These are phyloP conservation scores for Trapa bicornis DNA, from an alignment of 345 rosid species.

Conservation along the genomic window DNA sequence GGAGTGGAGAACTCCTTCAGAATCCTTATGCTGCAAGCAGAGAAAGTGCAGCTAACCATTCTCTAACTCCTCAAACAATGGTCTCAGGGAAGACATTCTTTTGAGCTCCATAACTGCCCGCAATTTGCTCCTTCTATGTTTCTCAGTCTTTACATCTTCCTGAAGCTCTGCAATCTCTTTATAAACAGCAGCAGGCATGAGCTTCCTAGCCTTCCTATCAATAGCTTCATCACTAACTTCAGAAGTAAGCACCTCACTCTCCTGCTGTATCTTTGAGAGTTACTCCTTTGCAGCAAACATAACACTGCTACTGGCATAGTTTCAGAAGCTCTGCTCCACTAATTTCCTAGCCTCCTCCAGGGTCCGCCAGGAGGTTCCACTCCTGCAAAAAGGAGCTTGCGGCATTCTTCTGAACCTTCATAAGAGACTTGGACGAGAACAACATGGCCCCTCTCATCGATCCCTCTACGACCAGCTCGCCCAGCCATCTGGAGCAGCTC, in stretches of 20 bases:
- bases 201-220: slow-evolving; percentile 63
- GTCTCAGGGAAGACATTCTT: slow-evolving; percentile 58
- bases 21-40: slow-evolving; percentile 70
- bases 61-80: slow-evolving; percentile 48
- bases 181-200: slow-evolving; percentile 49
- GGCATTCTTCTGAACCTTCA: slow-evolving; percentile 92
- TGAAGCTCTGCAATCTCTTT: slow-evolving; percentile 64
- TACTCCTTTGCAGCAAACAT: slow-evolving; percentile 86
- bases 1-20: slow-evolving; percentile 56
- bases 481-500: slow-evolving; percentile 97
- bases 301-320: slow-evolving; percentile 86
- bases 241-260: slow-evolving; percentile 49
- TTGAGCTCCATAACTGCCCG: slow-evolving; percentile 48
- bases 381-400: slow-evolving; percentile 78
- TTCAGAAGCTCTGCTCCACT: slow-evolving; percentile 92
- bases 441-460: slow-evolving; percentile 74
- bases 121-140: slow-evolving; percentile 47
- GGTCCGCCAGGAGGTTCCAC: slow-evolving; percentile 77
- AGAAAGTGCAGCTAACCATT: slow-evolving; percentile 64
- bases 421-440: slow-evolving; percentile 66
- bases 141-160: slow-evolving; percentile 60
- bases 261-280: slow-evolving; percentile 57
- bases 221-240: slow-evolving; percentile 72
- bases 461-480: slow-evolving; percentile 96
- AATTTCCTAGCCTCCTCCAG: slow-evolving; percentile 87